These are phyloP conservation scores for Dicorynia guianensis DNA, from an alignment of 306 rosid species.

Conservation along the genomic window DNA sequence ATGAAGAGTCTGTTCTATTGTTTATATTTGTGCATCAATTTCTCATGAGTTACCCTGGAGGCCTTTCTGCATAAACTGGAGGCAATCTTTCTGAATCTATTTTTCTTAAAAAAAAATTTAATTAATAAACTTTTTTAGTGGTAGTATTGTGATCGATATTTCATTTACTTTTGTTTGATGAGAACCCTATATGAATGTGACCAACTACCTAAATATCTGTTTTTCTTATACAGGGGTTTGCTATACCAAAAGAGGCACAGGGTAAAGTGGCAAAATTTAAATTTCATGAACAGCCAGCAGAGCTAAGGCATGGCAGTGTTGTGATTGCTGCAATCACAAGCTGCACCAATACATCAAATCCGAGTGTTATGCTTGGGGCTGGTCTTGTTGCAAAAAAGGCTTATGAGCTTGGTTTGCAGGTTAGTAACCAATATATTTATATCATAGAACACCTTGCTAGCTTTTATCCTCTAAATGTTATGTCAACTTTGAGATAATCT, in stretches of 20 bases:
- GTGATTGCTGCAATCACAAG: slow-evolving; percentile 99
- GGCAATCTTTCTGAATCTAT: not conserved
- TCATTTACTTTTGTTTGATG: not conserved
- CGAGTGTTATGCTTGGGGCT: slow-evolving; percentile 99
- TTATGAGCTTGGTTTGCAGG: slow-evolving; percentile 85
- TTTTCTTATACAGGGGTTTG: slow-evolving; percentile 74
- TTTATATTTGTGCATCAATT: not conserved
- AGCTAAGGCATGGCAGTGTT: slow-evolving; percentile 90
- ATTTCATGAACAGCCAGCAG: slow-evolving; percentile 89
- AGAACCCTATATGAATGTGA: not conserved
- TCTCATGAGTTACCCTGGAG: not conserved
- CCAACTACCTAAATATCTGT: slow-evolving; percentile 5
- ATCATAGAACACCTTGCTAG: not conserved
- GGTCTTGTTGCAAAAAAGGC: slow-evolving; percentile 96
- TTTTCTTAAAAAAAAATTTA: too few species aligned
- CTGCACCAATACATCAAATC: slow-evolving; percentile 98
- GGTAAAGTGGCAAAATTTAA: slow-evolving; percentile 82
- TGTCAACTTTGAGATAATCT: slow-evolving; percentile 8
- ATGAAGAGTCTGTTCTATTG: not conserved
- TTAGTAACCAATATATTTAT: slow-evolving; percentile 44
- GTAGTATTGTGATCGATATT: slow-evolving; percentile 10
- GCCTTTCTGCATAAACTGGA: not conserved
- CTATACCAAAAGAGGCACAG: slow-evolving; percentile 84
- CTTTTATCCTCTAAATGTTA: not conserved
- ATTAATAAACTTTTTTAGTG: not conserved